Evolutionary conservation across 2,329 filamentous ascomycete genomes (phyloP).

Genomic region (Hymenotorrendiella dingleyae): DNA sequence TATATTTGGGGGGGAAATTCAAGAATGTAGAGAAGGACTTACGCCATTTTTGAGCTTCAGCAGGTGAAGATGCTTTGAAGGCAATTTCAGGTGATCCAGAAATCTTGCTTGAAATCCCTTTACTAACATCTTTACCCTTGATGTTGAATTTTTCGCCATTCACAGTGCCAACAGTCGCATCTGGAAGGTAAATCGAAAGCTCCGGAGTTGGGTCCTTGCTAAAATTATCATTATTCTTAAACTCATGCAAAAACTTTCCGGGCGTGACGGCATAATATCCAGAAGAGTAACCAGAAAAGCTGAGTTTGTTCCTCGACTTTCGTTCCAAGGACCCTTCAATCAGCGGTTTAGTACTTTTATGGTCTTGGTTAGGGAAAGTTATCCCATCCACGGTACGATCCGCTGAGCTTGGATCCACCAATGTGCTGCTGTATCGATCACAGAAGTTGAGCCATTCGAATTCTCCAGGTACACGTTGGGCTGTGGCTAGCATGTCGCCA

Average conservation of each 20-base stretch:
- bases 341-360: constrained; percentile 70
- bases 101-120: constrained; percentile 74
- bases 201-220: constrained; percentile 74
- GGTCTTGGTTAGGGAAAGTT: constrained; percentile 82
- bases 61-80: constrained; percentile 81
- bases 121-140: constrained; percentile 88
- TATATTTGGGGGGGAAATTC: too few species aligned
- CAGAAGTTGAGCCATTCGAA: constrained; percentile 91
- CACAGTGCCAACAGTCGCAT: constrained; percentile 69
- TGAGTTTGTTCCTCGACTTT: constrained; percentile 81
- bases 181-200: constrained; percentile 84
- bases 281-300: constrained; percentile 66
- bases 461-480: constrained; percentile 72
- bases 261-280: constrained; percentile 89
- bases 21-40: too few species aligned
- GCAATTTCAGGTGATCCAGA: constrained; percentile 71
- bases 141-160: constrained; percentile 83
- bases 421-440: constrained; percentile 60
- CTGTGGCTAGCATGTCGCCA: constrained; percentile 70
- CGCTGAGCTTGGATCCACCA: constrained; percentile 72
- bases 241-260: constrained; percentile 87
- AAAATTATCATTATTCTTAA: constrained; percentile 79
- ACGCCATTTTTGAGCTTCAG: constrained; percentile 82
- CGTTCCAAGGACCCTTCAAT: constrained; percentile 86
- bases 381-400: constrained; percentile 70